A percentile compares a stretch with the other conserved stretches of the same genome.
Conservation (phyloP, 371 early-diverging fungal genomes). For the Mucor plumbeus region DNA sequence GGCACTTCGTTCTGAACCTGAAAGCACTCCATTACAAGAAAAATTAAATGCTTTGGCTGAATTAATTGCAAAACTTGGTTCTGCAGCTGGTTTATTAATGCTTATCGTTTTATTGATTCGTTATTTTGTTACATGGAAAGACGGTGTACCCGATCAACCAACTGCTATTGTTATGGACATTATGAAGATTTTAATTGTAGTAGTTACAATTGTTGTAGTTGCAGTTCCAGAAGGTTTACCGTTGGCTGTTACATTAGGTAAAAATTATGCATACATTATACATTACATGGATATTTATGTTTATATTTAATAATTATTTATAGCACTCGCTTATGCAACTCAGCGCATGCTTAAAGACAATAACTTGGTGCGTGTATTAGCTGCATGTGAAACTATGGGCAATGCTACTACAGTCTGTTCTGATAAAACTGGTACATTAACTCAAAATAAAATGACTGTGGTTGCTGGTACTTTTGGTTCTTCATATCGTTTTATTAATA, state of each 20-base stretch:
- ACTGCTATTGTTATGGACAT: slow-evolving; percentile 57
- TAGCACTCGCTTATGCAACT: slow-evolving; percentile 79
- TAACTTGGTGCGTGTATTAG: slow-evolving; percentile 86
- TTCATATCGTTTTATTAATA: slow-evolving; percentile 45
- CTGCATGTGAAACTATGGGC: slow-evolving; percentile 96
- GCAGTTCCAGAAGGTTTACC: slow-evolving; percentile 87
- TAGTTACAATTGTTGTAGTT: slow-evolving; percentile 79
- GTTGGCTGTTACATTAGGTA: slow-evolving; percentile 72
- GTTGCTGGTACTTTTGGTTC: slow-evolving; percentile 72
- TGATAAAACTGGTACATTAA: slow-evolving; percentile 92
- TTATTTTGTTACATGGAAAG: slow-evolving; percentile 58
- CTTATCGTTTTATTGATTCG: slow-evolving; percentile 65
- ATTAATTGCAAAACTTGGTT: slow-evolving; percentile 75
- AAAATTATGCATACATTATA: not conserved
- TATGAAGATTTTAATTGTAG: slow-evolving; percentile 69
- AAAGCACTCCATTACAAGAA: slow-evolving; percentile 76
- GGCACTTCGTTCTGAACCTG: slow-evolving; percentile 63
- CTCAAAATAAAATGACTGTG: slow-evolving; percentile 91
- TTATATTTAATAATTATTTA: slow-evolving; percentile 7
- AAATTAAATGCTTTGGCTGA: slow-evolving; percentile 73
- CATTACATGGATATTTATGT: not conserved
- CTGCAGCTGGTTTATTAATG: slow-evolving; percentile 70
- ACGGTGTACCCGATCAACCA: slow-evolving; percentile 31
- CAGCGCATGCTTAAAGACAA: slow-evolving; percentile 89
- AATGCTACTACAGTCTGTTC: slow-evolving; percentile 91